phyloP scores from a whole-genome alignment of 1,284 basidiomycete species.

The Stygiomarasmius scandens region DNA sequence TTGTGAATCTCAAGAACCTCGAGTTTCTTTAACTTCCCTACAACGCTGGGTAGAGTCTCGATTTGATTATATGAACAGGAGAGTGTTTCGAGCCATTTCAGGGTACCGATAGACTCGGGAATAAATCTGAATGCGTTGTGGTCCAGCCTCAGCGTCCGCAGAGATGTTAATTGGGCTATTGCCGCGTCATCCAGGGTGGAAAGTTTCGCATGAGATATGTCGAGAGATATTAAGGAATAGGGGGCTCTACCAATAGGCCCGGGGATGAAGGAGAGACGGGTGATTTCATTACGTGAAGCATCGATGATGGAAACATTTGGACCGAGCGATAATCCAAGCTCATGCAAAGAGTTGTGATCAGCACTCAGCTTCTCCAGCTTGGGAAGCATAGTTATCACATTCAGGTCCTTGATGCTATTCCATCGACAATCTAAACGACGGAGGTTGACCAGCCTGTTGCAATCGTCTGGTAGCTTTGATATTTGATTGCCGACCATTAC shows the following conservation, averaged over 20 bases:
- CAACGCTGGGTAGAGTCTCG: slow-evolving; percentile 73
- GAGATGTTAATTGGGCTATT: slow-evolving; percentile 73
- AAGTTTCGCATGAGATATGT: slow-evolving; percentile 91
- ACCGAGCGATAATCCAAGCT: slow-evolving; percentile 77
- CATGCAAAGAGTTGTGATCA: slow-evolving; percentile 84
- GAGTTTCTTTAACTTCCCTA: slow-evolving; percentile 82
- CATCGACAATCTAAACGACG: slow-evolving; percentile 80
- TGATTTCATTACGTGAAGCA: slow-evolving; percentile 82
- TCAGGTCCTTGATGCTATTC: slow-evolving; percentile 80
- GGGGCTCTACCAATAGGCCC: slow-evolving; percentile 55
- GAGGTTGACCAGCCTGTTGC: slow-evolving; percentile 62
- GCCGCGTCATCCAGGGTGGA: slow-evolving; percentile 79
- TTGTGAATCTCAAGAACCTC: slow-evolving; percentile 85
- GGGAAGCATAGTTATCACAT: slow-evolving; percentile 70
- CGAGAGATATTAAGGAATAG: slow-evolving; percentile 76
- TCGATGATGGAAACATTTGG: slow-evolving; percentile 62
- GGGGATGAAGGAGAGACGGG: slow-evolving; percentile 71
- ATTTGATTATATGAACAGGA: slow-evolving; percentile 92
- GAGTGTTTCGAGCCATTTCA: slow-evolving; percentile 72
- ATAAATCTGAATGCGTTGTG: slow-evolving; percentile 88
- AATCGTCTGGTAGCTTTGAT: slow-evolving; percentile 74
- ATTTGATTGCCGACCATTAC: slow-evolving; percentile 89
- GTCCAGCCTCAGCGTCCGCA: slow-evolving; percentile 75
- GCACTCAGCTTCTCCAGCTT: slow-evolving; percentile 70
- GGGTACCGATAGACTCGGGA: slow-evolving; percentile 79